These are phyloP conservation scores for Erucastrum elatum DNA, from an alignment of 345 rosid genomes.

Conservation along the genomic window DNA sequence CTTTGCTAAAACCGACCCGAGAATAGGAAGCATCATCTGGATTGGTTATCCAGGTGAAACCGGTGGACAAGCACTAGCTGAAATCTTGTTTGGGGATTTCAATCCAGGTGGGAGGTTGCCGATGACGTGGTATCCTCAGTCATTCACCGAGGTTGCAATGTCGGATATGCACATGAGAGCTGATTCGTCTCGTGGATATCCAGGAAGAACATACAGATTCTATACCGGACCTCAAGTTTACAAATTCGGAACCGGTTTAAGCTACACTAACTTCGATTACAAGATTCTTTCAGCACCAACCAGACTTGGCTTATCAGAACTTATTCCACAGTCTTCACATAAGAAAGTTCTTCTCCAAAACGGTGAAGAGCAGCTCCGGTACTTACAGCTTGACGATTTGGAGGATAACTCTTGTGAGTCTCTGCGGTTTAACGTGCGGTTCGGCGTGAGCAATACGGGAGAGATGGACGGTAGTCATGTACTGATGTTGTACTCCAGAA, in stretches of 20 bases:
- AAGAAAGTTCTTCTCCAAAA: slow-evolving; percentile 45
- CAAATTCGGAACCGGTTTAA: slow-evolving; percentile 75
- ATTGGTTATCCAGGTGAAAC: slow-evolving; percentile 94
- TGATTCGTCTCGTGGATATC: slow-evolving; percentile 66
- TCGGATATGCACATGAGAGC: slow-evolving; percentile 87
- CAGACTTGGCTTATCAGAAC: slow-evolving; percentile 45
- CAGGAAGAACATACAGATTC: slow-evolving; percentile 89
- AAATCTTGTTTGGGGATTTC: slow-evolving; percentile 69
- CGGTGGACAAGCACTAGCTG: slow-evolving; percentile 83
- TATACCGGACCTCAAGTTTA: slow-evolving; percentile 68
- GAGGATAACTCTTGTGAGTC: slow-evolving; percentile 54
- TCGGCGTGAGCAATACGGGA: slow-evolving; percentile 61
- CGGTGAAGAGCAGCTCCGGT: slow-evolving; percentile 26
- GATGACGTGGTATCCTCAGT: slow-evolving; percentile 87
- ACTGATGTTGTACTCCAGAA: slow-evolving; percentile 60
- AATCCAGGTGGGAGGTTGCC: slow-evolving; percentile 98
- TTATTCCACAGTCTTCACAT: slow-evolving; percentile 30
- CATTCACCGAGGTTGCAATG: slow-evolving; percentile 75
- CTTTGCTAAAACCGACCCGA: slow-evolving; percentile 61
- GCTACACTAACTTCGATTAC: slow-evolving; percentile 65
- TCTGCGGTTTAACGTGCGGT: slow-evolving; percentile 48
- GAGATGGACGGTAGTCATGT: slow-evolving; percentile 75
- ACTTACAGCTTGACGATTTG: slow-evolving; percentile 34
- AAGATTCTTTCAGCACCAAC: slow-evolving; percentile 61
- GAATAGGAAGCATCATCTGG: slow-evolving; percentile 78